These are phyloP conservation scores for Alternaria solani DNA, from an alignment of 2,329 filamentous ascomycete genomes.

Conservation along the genomic window DNA sequence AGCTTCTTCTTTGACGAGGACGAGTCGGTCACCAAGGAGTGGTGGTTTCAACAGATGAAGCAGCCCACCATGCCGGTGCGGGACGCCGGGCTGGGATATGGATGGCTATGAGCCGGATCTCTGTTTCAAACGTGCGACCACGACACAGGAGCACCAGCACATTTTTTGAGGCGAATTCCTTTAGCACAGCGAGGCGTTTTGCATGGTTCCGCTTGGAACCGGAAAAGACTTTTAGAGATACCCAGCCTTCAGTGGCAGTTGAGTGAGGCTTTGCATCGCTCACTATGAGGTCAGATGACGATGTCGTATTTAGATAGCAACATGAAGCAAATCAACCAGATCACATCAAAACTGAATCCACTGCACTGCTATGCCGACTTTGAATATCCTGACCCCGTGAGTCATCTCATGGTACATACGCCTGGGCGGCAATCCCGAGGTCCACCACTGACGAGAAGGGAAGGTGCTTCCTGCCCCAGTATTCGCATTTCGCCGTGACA, in stretches of 20 bases:
- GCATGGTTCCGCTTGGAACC: conserved; percentile 22
- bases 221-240: conserved; percentile 34
- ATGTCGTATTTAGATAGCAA: conserved; percentile 12
- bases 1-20: conserved; percentile 54
- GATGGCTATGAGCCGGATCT: conserved; percentile 42
- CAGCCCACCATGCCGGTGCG: conserved; percentile 49
- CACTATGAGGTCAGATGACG: conserved; percentile 34
- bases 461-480: conserved; percentile 9
- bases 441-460: conserved; percentile 1
- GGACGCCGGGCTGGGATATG: conserved; percentile 49
- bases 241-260: conserved; percentile 38
- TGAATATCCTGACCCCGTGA: background rate
- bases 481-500: conserved; percentile 9
- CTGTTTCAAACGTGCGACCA: conserved; percentile 19
- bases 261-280: conserved; percentile 30
- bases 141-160: conserved; percentile 12
- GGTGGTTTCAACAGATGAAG: conserved; percentile 53
- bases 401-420: background rate
- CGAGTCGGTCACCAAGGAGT: conserved; percentile 49
- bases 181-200: conserved; percentile 46
- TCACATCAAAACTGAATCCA: background rate
- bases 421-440: background rate
- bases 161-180: conserved; percentile 22
- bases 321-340: conserved; percentile 7
- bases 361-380: background rate